Base-by-base conservation (phyloP, 306 rosid species). In the Trifolium pratense region DNA sequence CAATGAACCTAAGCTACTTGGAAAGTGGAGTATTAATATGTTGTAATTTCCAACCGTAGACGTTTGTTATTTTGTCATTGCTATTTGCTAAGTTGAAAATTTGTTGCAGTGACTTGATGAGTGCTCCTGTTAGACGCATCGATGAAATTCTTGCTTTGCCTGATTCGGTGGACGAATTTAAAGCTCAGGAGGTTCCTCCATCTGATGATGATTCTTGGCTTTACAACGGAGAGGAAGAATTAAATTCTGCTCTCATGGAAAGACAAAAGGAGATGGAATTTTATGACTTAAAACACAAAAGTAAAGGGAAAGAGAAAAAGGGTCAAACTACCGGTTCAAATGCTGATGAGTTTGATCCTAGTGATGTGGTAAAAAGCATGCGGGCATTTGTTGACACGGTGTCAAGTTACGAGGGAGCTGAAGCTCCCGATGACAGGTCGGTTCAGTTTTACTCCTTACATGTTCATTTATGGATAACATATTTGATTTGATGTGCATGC, bases 121-220 rank as follows among this genome's bases (percentile, higher is more conserved):
- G 84, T 75, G 89, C 93, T 73, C 99, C 99, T 29, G 91, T 95
- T 49, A 90, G 84, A 71, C 92, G 96, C 70, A 86, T 91, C 31
- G 93, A 95, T 86, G 99, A 90, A 81, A 83, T 95, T 85, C 96
- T 88, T 71, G 84, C 92, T 66, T 66, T 87, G 58, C 87, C 89
- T 4, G 59, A 86, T 76, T 88, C 96, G 1, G 87, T 62, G 11
- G 89, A 91, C 51, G 87, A 84, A 75, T 88, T 91, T 70, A 84
- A 68, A 77, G 75, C 67, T 70, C 89, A 63, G 56, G 91, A 83
- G 43, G 82, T 90, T 76, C 92, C 93, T 75, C 93, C 97, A 45
- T 88, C 96, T 77, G 97, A 91, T 68, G 84, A 85, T 68, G 97
- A 95, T 82, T 87, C 89, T 23, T 95, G 97, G 99, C 89, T 91